phyloP scores from a whole-genome alignment of 1,284 basidiomycete species.

The Pterulicium gracile region DNA sequence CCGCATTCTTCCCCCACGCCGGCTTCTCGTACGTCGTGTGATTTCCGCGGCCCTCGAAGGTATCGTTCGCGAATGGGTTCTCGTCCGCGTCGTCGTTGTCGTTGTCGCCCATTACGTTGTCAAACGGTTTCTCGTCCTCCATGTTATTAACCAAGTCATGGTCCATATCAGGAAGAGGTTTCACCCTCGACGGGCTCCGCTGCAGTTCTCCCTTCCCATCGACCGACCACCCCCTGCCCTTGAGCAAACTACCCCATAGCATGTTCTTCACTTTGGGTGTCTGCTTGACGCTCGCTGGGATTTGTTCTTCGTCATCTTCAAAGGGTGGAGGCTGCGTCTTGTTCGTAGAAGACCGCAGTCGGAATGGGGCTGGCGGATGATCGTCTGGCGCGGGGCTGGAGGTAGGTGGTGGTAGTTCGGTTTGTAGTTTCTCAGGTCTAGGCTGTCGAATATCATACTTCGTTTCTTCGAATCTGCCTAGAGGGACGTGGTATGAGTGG shows the following conservation, averaged over 20 bases:
- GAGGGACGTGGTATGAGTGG: no score
- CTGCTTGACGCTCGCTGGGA: slow-evolving; percentile 40
- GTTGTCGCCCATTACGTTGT: background rate
- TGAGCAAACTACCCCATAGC: slow-evolving; percentile 57
- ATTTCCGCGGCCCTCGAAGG: no score
- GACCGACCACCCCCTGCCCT: slow-evolving; percentile 51
- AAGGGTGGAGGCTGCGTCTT: background rate
- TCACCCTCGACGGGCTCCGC: slow-evolving; percentile 40
- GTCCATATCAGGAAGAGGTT: slow-evolving; percentile 8
- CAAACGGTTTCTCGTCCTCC: background rate
- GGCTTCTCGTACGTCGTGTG: no score
- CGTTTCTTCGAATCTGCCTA: slow-evolving; percentile 26
- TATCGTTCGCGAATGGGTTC: background rate
- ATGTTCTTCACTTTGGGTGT: slow-evolving; percentile 48
- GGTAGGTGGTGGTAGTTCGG: background rate
- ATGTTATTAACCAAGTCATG: background rate
- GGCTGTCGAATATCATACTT: slow-evolving; percentile 35
- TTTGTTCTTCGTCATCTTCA: slow-evolving; percentile 33
- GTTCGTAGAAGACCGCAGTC: no score
- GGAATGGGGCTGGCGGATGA: background rate
- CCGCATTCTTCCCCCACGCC: background rate
- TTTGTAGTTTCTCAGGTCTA: slow-evolving; percentile 29
- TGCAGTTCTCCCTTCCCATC: slow-evolving; percentile 41
- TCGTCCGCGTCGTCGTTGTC: background rate
- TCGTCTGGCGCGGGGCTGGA: background rate